Conservation (phyloP, 148 eudicot genomes). For the Chenopodium suecicum region DNA sequence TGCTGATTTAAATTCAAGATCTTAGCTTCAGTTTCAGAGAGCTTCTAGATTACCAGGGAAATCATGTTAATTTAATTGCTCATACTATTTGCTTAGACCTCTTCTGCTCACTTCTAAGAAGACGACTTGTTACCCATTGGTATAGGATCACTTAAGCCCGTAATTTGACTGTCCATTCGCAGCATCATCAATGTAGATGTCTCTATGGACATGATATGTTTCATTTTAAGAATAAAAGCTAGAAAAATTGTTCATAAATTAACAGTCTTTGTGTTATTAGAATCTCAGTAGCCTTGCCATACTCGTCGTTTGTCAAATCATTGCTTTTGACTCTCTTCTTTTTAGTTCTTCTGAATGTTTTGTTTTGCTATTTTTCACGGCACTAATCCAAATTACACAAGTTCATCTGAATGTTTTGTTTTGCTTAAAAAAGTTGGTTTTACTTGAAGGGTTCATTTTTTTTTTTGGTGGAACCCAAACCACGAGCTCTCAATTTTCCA, state of each 20-base stretch:
- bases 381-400: too few relatives aligned
- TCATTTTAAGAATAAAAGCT: background rate
- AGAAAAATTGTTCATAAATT: background rate
- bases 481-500: too few relatives aligned
- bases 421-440: too few relatives aligned
- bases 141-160: background rate
- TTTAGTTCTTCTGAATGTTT: background rate
- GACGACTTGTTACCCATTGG: background rate
- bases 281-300: background rate
- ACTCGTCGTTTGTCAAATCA: background rate
- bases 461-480: too few relatives aligned
- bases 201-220: too few relatives aligned
- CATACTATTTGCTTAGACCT: conserved; percentile 21
- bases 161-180: background rate
- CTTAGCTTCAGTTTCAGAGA: too few relatives aligned
- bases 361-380: too few relatives aligned
- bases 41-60: too few relatives aligned
- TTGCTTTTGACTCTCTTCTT: background rate
- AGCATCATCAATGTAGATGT: background rate
- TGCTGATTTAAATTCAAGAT: too few relatives aligned
- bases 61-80: too few relatives aligned
- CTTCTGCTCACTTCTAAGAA: conserved; percentile 35
- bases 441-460: too few relatives aligned
- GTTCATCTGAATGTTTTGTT: too few relatives aligned
- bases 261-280: background rate